Conservation (phyloP, 2,329 filamentous ascomycete genomes). For the Penicillium thymicola region DNA sequence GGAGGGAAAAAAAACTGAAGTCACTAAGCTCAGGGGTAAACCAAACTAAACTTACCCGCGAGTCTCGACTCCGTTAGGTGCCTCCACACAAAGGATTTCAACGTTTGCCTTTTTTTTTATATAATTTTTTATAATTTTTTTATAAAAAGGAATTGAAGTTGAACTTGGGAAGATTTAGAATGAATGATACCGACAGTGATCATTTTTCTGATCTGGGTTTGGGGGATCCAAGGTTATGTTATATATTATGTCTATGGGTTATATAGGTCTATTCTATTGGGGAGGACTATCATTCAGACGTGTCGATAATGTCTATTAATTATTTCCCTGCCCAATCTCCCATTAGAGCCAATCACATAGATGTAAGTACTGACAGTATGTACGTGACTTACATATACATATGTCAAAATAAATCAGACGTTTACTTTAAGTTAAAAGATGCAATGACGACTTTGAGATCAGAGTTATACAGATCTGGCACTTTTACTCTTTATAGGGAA, state of each 20-base stretch:
- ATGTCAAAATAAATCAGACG: not conserved
- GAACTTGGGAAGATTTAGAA: not conserved
- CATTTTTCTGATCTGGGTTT: conserved; percentile 17
- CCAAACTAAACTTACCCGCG: conserved; percentile 8
- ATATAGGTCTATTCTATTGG: not conserved
- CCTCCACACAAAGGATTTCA: conserved; percentile 4
- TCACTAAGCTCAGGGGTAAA: conserved; percentile 16
- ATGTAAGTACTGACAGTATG: not conserved
- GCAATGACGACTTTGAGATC: not conserved
- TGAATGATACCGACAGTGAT: conserved; percentile 23
- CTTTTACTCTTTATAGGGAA: not conserved
- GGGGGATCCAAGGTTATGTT: conserved; percentile 7
- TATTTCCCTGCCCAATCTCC: conserved; percentile 1
- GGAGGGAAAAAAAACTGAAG: not conserved
- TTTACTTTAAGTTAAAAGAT: not conserved
- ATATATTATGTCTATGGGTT: not conserved
- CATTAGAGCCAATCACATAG: not conserved
- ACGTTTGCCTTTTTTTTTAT: not conserved
- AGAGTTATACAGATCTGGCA: not conserved
- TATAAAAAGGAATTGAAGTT: not conserved
- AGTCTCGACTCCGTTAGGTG: conserved; percentile 7
- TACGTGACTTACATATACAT: not conserved
- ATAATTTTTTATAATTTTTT: not conserved
- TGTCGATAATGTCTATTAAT: conserved; percentile 5
- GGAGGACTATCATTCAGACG: not conserved